Evolutionary conservation across 176 grass and related monocot genomes (phyloP), one percentile per base, ranked within the genome.

Genomic region (Phyllostachys edulis): DNA sequence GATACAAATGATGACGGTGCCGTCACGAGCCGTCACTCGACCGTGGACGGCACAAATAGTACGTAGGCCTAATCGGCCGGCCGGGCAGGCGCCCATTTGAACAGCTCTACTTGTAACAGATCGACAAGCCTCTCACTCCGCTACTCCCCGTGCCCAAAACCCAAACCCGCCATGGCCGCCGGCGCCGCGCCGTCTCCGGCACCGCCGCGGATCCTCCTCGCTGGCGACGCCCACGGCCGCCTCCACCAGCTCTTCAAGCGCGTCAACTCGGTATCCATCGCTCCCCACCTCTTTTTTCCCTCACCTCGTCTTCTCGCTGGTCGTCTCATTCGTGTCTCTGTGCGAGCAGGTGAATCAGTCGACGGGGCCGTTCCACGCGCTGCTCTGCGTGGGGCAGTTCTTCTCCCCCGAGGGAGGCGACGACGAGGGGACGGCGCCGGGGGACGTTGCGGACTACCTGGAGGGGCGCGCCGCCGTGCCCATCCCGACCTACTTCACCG

Each of bases 401-500:
- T 98, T 98, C 80, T 79, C 91, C 39, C 50, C 84, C 37, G 90
- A 92, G 0, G 80, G 34, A 7, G 54, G 59, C 18, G 92, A 88
- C 5, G 89, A 67, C 46, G 73, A 55, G 9, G 37, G 38, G 38
- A 14, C 24, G 51, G 40, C 2, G 13, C 63, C 71, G 18, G 91
- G 55, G 8, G 92, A 97, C 59, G 55, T 92, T 10, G 67, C 87
- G 6, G 91, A 92, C n/a, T 98, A 98, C 50, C 16, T 98, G 24
- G 89, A 98, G 55, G 93, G 96, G 20, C 93, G 89, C 75, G 89
- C 85, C 16, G 67, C 76, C 41, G 89, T 98, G 44, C 93, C 96
- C 67, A 78, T 98, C 47, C 96, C 93, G 47, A 98, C 96, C 46
- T 98, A 95, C 87, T 98, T 98, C 89, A 98, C 87, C 7, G 96